Percentiles rank a stretch among this genome's conserved stretches.
Evolutionary conservation across 1,284 basidiomycete species (phyloP).

Genomic region (Tylopilus sp.): DNA sequence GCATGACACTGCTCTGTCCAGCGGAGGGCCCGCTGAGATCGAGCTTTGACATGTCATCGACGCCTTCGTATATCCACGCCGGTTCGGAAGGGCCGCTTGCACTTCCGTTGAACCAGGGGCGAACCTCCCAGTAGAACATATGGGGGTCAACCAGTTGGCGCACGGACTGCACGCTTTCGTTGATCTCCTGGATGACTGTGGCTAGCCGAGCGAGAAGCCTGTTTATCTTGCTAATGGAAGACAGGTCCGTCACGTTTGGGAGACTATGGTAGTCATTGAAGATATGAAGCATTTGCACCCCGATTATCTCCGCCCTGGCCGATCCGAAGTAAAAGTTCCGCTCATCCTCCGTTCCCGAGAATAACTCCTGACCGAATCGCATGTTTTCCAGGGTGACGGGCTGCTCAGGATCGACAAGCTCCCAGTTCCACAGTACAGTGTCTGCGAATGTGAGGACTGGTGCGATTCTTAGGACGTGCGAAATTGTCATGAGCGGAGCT

Average conservation of each 20-base stretch:
- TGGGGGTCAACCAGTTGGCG: conserved; percentile 78
- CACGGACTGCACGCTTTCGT: conserved; percentile 63
- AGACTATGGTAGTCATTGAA: conserved; percentile 79
- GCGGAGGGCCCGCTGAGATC: conserved; percentile 87
- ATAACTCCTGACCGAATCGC: conserved; percentile 59
- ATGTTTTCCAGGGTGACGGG: conserved; percentile 60
- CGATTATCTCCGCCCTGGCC: conserved; percentile 80
- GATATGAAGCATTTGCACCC: conserved; percentile 80
- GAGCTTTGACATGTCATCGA: conserved; percentile 51
- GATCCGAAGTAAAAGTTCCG: conserved; percentile 85
- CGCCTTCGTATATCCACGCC: conserved; percentile 84
- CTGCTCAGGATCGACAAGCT: conserved; percentile 50
- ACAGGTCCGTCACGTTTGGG: conserved; percentile 65
- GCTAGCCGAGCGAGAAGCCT: conserved; percentile 70
- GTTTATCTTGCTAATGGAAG: conserved; percentile 67
- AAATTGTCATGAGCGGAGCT: conserved; percentile 77
- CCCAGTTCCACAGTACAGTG: conserved; percentile 94
- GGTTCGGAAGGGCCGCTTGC: conserved; percentile 49
- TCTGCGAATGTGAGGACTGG: conserved; percentile 95
- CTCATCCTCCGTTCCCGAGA: conserved; percentile 86
- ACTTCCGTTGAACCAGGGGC: conserved; percentile 92
- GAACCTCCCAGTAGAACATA: conserved; percentile 85
- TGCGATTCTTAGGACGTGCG: conserved; percentile 74
- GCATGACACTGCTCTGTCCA: conserved; percentile 90
- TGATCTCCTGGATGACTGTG: conserved; percentile 69